These are phyloP conservation scores for Volvox reticuliferus DNA, from an alignment of 139 green algal genomes.

Conservation along the genomic window DNA sequence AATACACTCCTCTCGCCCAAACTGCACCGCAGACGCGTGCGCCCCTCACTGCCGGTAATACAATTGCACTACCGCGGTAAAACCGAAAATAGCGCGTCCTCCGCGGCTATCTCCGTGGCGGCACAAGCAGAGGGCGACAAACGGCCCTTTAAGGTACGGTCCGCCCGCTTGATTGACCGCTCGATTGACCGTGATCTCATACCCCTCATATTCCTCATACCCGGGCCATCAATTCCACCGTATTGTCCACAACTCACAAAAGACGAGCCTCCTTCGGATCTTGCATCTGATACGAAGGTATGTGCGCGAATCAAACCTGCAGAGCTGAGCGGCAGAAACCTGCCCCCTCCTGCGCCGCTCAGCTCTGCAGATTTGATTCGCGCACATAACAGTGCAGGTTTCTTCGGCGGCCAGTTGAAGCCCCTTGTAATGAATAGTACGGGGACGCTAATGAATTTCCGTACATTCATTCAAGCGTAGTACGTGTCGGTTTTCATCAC, in stretches of 20 bases:
- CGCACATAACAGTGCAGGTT: no score
- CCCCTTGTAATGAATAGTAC: no score
- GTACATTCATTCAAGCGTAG: no score
- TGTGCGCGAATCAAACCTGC: constrained; percentile 11
- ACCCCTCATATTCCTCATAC: no score
- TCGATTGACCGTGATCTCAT: no score
- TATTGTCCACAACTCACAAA: not conserved
- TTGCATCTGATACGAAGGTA: not conserved
- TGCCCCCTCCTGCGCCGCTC: no score
- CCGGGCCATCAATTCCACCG: not conserved
- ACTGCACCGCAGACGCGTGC: constrained; percentile 1
- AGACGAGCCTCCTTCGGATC: not conserved
- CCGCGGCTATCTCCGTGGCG: not conserved
- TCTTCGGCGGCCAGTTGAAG: no score
- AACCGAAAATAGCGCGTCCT: not conserved
- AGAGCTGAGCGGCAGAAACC: no score
- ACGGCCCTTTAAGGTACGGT: not conserved
- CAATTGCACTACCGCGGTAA: not conserved
- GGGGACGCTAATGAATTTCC: no score
- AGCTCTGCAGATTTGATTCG: no score
- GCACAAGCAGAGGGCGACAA: not conserved
- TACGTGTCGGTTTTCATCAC: no score
- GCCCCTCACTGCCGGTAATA: not conserved
- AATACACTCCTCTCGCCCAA: not conserved
- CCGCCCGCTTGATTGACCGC: not conserved